Conservation (phyloP, 2,329 filamentous ascomycete genomes). For the Colletotrichum sp. region DNA sequence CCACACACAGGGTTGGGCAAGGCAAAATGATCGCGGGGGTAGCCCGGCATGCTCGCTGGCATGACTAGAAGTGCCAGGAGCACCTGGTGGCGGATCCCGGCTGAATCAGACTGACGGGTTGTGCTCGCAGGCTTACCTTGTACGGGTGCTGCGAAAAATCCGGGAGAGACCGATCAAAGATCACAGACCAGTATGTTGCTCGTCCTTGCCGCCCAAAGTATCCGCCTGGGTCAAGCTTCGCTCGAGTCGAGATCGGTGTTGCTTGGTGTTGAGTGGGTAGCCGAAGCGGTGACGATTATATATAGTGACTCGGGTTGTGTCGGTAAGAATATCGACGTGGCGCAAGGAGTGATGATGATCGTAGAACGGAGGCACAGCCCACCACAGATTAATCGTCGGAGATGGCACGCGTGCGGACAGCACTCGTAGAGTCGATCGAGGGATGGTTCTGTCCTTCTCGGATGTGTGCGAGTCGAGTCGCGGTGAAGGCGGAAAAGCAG, state of each 20-base stretch:
- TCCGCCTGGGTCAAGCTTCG: neutral
- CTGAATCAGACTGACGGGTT: conserved; percentile 12
- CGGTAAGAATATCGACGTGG: neutral
- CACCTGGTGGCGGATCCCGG: conserved; percentile 15
- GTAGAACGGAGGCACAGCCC: conserved; percentile 3
- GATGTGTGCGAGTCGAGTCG: neutral
- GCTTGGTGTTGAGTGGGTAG: neutral
- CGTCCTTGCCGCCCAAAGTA: conserved; percentile 3
- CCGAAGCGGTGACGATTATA: neutral
- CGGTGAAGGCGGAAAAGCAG: neutral
- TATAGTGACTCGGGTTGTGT: neutral
- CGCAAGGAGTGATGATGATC: neutral
- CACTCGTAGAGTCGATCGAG: neutral
- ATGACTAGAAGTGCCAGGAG: conserved; percentile 20
- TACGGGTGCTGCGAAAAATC: conserved; percentile 7
- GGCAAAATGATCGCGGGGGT: neutral
- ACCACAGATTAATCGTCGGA: neutral
- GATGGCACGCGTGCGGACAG: neutral
- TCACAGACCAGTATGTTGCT: conserved; percentile 20
- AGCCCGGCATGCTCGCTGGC: neutral
- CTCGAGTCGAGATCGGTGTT: neutral
- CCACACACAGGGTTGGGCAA: conserved; percentile 1
- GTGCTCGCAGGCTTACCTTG: conserved; percentile 18
- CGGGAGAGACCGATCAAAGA: conserved; percentile 12
- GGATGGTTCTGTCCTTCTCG: neutral